A percentile compares a stretch with the other conserved stretches of the same genome.
These are phyloP conservation scores for Mycena pura DNA, from an alignment of 768 basidiomycete genomes.

Conservation along the genomic window DNA sequence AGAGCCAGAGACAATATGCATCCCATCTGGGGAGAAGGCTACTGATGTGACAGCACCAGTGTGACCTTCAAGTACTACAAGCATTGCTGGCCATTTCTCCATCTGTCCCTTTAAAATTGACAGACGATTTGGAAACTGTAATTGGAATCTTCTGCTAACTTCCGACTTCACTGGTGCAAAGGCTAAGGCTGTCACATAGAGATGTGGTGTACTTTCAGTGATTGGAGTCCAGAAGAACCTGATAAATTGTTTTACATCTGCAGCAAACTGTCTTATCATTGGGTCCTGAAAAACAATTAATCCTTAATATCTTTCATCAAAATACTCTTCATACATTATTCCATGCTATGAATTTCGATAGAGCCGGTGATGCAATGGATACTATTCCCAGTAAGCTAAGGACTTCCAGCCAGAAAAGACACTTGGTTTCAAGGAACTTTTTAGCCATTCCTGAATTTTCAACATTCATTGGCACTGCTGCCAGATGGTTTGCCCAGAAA, in stretches of 20 bases:
- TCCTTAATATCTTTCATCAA: not conserved
- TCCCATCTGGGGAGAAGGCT: too few relatives aligned
- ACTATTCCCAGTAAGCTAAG: not conserved
- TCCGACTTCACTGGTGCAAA: not conserved
- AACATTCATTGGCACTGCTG: not conserved
- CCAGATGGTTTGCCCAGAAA: not conserved
- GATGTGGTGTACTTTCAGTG: conserved; percentile 1
- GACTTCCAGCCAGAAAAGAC: conserved; percentile 3
- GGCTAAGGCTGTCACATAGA: conserved; percentile 2
- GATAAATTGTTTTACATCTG: not conserved
- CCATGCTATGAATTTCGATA: not conserved
- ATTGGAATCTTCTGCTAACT: not conserved
- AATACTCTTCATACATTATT: not conserved
- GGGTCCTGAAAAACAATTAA: not conserved
- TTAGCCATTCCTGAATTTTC: not conserved
- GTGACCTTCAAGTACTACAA: not conserved
- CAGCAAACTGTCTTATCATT: not conserved
- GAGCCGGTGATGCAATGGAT: not conserved
- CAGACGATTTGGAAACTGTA: not conserved
- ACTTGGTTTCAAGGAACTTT: not conserved
- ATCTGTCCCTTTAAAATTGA: not conserved
- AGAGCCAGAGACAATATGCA: too few relatives aligned
- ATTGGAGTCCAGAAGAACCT: not conserved
- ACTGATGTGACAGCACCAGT: not conserved
- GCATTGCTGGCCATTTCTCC: not conserved